Evolutionary conservation across 2,329 filamentous ascomycete genomes (phyloP), one percentile per base, ranked within the genome.

Genomic region (Aaosphaeria arxii): DNA sequence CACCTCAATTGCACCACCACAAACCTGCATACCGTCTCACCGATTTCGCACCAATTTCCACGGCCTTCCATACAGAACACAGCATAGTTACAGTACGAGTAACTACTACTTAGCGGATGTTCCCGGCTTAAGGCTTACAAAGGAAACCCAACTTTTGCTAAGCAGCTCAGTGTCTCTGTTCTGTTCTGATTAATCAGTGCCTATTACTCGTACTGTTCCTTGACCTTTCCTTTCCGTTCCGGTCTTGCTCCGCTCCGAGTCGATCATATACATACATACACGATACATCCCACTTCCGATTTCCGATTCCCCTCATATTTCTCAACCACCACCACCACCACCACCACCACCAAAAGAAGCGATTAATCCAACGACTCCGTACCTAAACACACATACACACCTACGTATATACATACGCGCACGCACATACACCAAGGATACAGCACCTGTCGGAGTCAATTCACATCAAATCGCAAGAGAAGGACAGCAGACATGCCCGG

Each of bases 401-500:
- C 17, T 24, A 24, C 17, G 3, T 24, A 24, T 2, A 24, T 24
- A 24, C 17, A 24, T 24, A 24, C 17, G 17, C 17, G 17, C 17
- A 24, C 17, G 3, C 17, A 36, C 3, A 36, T 13, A 13, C 9
- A 13, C 33, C 9, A 36, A 13, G 33, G n/a, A 13, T 9, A 13
- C 33, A 36, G 33, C 33, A 36, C 33, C 9, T 9, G 9, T 36
- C 9, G 9, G 33, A 36, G 33, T 36, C 9, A 9, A 36, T 9
- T 9, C 9, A 9, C 9, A 36, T 9, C 33, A 13, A 36, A 36
- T 9, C 9, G n/a, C 33, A 36, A 13, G 33, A 36, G 7, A 24
- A 24, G 17, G 17, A 36, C 33, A 36, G 33, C 32, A 29, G 32
- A n/a, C 44, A 67, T 65, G 64, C 54, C 62, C 43, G 56, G 57